Conservation (phyloP, 768 basidiomycete species). For the Leucogyrophana mollusca region DNA sequence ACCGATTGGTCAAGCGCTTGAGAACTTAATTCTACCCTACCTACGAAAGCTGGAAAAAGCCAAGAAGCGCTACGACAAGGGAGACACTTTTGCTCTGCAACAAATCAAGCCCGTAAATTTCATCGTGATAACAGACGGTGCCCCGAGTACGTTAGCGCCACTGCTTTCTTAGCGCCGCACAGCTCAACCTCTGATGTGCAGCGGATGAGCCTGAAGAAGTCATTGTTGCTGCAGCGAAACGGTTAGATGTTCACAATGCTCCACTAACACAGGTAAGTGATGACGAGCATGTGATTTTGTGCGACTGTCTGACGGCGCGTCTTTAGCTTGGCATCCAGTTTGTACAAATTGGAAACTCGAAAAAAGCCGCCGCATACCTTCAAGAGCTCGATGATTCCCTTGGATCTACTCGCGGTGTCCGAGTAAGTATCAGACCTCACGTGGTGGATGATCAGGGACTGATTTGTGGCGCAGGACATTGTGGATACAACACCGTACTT, state of each 20-base stretch:
- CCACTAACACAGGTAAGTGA: constrained; percentile 43
- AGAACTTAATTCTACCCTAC: constrained; percentile 30
- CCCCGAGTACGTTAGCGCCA: constrained; percentile 36
- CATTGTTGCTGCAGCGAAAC: constrained; percentile 38
- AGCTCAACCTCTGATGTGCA: constrained; percentile 12
- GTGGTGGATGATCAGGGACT: background rate
- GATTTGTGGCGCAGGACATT: constrained; percentile 41
- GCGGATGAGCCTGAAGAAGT: constrained; percentile 44
- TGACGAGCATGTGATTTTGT: background rate
- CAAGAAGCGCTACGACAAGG: constrained; percentile 9
- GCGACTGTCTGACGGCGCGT: background rate
- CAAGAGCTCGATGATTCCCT: constrained; percentile 54
- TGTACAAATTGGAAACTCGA: constrained; percentile 54
- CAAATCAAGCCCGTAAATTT: constrained; percentile 48
- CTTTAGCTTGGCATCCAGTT: constrained; percentile 57
- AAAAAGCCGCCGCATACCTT: constrained; percentile 38
- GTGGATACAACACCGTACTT: constrained; percentile 57
- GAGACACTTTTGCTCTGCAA: constrained; percentile 15
- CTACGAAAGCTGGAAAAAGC: constrained; percentile 23
- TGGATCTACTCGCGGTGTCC: constrained; percentile 33
- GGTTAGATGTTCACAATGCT: constrained; percentile 45
- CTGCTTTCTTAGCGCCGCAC: background rate
- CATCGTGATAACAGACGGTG: constrained; percentile 55
- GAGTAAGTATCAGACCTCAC: constrained; percentile 29
- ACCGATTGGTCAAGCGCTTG: constrained; percentile 35